Conservation (phyloP, 495 filamentous ascomycete species). For the Tuber aestivum region DNA sequence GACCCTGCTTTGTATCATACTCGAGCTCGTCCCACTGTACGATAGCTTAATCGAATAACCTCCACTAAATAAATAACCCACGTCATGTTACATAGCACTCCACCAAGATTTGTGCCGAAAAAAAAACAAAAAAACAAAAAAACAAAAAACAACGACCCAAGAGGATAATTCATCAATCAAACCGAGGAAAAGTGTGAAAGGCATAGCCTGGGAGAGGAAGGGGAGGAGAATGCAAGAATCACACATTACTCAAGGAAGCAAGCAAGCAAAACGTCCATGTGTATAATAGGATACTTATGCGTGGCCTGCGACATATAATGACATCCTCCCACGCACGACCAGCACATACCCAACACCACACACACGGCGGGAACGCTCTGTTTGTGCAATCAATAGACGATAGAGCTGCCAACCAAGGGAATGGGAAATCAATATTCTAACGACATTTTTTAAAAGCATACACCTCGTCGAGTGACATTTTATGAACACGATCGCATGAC, state of each 20-base stretch:
- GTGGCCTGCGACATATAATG: background rate
- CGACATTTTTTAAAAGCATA: no score
- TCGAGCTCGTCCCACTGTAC: background rate
- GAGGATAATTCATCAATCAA: background rate
- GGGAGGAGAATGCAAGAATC: no score
- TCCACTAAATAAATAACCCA: background rate
- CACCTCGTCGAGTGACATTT: background rate
- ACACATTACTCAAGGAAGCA: background rate
- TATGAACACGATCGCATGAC: background rate
- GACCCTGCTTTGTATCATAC: background rate
- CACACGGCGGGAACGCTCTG: background rate
- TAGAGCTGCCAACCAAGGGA: background rate
- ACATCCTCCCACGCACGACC: no score
- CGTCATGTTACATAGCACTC: background rate
- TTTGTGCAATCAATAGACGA: no score
- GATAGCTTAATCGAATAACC: background rate
- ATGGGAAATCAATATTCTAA: background rate
- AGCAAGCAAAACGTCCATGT: background rate
- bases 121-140: no score
- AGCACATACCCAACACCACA: background rate
- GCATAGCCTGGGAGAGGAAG: background rate
- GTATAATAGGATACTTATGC: background rate
- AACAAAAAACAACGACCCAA: background rate
- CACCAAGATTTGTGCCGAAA: background rate
- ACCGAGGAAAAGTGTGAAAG: background rate